Base-by-base conservation (phyloP, 2,329 filamentous ascomycete species). In the Ophiosphaerella herpotricha region DNA sequence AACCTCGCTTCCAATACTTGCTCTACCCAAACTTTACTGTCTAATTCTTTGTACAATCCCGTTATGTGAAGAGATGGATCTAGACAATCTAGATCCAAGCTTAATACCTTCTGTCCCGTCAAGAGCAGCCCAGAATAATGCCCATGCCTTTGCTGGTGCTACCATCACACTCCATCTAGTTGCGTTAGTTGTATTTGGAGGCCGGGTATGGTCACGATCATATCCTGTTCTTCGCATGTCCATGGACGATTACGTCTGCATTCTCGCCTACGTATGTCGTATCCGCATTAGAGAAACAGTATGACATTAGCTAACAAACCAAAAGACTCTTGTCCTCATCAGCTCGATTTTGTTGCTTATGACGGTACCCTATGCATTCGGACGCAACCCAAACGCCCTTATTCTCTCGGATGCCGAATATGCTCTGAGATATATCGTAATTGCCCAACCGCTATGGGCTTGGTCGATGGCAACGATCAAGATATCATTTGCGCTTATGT, bases 401-500 rank as follows among this genome's bases (percentile, higher is more conserved):
- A 54, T 46, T 11, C 51, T 61, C 26, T 49, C 45, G 21, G 55
- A 61, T 16, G 48, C 44, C 11, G 43, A 55, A 36, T 16, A 31
- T 8, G 42, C 49, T 12, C 47, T 46, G 43, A 43, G 48, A n/a
- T 48, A 55, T 21, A 55, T 51, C 9, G 34, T 51, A 11, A 55
- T 63, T 34, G 51, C 55, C 1, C 54, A 65, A 37, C 58, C 58
- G 12, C 44, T 60, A 13, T 62, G 60, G 53, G 46, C 54, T 1
- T 60, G 50, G 39, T 39, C 49, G 21, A 61, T 60, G 47, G 42
- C 50, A 1, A 40, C 54, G 4, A 40, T 59, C 37, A 65, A 61
- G 38, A 46, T 61, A n/a, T 54, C 53, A 42, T 62, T 67, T 21
- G 57, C 62, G 7, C 52, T 54, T 26, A 67, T 60, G 49, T 52